A percentile compares a stretch with the other conserved stretches of the same genome.
phyloP scores from a whole-genome alignment of 352 stramenopile species.

The Phytopythium mirpurense region DNA sequence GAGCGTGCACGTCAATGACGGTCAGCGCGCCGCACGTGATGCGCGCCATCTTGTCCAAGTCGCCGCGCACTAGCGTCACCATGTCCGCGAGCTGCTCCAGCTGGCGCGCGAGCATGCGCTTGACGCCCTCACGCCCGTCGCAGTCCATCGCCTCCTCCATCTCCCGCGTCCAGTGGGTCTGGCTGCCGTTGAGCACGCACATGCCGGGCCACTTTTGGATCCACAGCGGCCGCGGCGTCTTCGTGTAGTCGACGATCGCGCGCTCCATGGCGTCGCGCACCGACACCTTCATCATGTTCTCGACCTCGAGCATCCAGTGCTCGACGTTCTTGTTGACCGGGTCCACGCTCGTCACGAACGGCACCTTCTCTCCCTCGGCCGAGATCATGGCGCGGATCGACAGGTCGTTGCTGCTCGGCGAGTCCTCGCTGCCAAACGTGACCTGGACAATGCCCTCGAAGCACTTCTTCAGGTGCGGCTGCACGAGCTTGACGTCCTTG shows the following conservation, averaged over 20 bases:
- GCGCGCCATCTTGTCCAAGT: slow-evolving; percentile 88
- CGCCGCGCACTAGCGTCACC: slow-evolving; percentile 89
- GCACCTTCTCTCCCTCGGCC: slow-evolving; percentile 87
- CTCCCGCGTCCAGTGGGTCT: slow-evolving; percentile 94
- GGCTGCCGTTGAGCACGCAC: slow-evolving; percentile 93
- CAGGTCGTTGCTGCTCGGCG: slow-evolving; percentile 47
- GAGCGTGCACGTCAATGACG: slow-evolving; percentile 94
- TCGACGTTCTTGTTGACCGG: slow-evolving; percentile 94
- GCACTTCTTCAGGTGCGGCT: slow-evolving; percentile 94
- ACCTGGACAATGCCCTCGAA: slow-evolving; percentile 94
- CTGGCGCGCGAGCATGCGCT: slow-evolving; percentile 89
- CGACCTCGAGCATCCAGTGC: slow-evolving; percentile 94
- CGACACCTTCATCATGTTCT: slow-evolving; percentile 90
- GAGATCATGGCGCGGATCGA: slow-evolving; percentile 92
- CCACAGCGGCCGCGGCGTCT: slow-evolving; percentile 89
- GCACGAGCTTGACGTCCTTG: slow-evolving; percentile 93
- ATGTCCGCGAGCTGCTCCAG: slow-evolving; percentile 92
- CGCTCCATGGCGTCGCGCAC: slow-evolving; percentile 91
- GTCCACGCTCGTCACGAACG: slow-evolving; percentile 81
- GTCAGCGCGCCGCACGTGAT: slow-evolving; percentile 91
- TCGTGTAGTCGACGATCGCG: slow-evolving; percentile 90
- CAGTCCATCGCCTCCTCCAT: slow-evolving; percentile 87
- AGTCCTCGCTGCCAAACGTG: slow-evolving; percentile 60
- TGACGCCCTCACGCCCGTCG: slow-evolving; percentile 81
- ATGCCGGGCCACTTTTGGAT: slow-evolving; percentile 94